Evolutionary conservation across 805 yeast species (phyloP).

Genomic region (Barnettozyma siamensis): DNA sequence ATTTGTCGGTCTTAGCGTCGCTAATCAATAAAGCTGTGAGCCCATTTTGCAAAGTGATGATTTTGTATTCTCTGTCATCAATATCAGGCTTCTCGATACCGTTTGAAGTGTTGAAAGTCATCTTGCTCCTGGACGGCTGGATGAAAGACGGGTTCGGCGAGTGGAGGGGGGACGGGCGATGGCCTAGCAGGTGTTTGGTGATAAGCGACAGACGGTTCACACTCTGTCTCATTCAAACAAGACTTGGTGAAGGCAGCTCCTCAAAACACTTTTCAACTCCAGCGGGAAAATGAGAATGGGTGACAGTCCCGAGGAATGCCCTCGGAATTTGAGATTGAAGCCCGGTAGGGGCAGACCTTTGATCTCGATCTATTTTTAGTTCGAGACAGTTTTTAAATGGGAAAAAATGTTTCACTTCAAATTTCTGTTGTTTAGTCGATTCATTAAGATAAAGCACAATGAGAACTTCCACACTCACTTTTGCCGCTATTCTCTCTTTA

Average conservation of each 20-base stretch:
- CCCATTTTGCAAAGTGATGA: slow-evolving; percentile 52
- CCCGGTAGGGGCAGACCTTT: no score
- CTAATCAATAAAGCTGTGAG: slow-evolving; percentile 58
- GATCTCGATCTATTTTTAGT: not conserved
- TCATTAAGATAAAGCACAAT: slow-evolving; percentile 1
- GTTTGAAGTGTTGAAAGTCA: slow-evolving; percentile 21
- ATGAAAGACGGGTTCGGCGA: not conserved
- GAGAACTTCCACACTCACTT: slow-evolving; percentile 12
- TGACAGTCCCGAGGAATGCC: no score
- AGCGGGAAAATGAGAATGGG: no score
- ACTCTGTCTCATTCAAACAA: slow-evolving; percentile 1
- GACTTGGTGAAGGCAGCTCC: no score
- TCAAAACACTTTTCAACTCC: no score
- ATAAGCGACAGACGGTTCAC: slow-evolving; percentile 2
- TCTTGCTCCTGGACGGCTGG: not conserved
- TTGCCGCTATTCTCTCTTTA: slow-evolving; percentile 16
- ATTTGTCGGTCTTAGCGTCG: slow-evolving; percentile 64
- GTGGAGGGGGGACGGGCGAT: not conserved
- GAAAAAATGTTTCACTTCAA: not conserved
- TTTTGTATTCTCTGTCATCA: slow-evolving; percentile 74
- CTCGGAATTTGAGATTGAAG: no score
- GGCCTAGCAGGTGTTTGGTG: not conserved
- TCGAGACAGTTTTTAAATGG: not conserved
- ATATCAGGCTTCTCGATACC: slow-evolving; percentile 36
- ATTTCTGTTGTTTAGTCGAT: not conserved